phyloP scores from a whole-genome alignment of 179 eudicot species.

The Kewa caespitosa region DNA sequence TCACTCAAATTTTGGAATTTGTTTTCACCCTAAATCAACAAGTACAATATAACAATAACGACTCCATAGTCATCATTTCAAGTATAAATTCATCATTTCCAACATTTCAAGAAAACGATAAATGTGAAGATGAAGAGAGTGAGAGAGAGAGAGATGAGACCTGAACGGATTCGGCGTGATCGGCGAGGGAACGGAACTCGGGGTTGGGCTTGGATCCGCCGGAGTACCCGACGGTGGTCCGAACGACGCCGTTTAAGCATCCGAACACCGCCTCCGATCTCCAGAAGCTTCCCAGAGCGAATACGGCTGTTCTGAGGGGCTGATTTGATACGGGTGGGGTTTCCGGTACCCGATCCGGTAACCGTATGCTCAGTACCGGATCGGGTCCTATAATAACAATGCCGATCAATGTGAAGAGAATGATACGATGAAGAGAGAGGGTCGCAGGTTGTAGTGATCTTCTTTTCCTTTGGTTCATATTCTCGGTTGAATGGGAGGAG shows the following conservation, averaged over 20 bases:
- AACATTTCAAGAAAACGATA: no score
- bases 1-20: no score
- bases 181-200: constrained; percentile 76
- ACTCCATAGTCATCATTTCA: no score
- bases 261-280: constrained; percentile 92
- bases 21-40: no score
- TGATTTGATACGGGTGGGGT: constrained; percentile 16
- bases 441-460: background rate
- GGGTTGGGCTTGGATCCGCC: constrained; percentile 81
- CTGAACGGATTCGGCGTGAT: constrained; percentile 90
- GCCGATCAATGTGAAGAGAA: constrained; percentile 9
- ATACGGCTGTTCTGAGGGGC: constrained; percentile 58
- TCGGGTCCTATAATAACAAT: constrained; percentile 18
- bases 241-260: constrained; percentile 79
- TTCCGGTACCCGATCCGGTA: constrained; percentile 60
- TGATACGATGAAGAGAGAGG: background rate
- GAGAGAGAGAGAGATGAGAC: constrained; percentile 26
- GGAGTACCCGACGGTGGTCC: constrained; percentile 79
- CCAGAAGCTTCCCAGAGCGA: constrained; percentile 97
- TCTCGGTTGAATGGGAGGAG: no score
- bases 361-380: constrained; percentile 42
- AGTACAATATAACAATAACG: no score
- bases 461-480: background rate
- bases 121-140: no score
- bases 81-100: no score